A percentile compares a stretch with the other conserved stretches of the same genome.
Evolutionary conservation across 257 asterid genomes (phyloP).

Genomic region (Fraxinus anomala): DNA sequence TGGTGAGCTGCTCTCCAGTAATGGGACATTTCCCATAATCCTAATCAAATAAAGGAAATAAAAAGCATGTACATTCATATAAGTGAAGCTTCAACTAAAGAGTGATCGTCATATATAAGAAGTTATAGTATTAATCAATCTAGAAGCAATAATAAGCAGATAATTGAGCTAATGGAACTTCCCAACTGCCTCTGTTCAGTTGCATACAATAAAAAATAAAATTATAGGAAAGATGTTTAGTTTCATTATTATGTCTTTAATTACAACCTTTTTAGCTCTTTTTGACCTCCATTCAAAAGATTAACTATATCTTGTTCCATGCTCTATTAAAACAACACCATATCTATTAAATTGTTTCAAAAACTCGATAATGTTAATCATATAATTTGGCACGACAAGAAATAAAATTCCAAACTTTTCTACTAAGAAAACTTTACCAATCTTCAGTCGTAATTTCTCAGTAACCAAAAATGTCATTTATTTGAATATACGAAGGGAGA

Average conservation of each 20-base stretch:
- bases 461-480: not conserved
- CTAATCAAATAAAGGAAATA: conserved; percentile 37
- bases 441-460: not conserved
- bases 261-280: not conserved
- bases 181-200: not conserved
- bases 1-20: conserved; percentile 81
- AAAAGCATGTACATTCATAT: not conserved
- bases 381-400: not conserved
- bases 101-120: not conserved
- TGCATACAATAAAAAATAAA: too few species aligned
- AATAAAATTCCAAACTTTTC: too few species aligned
- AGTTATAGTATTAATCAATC: not conserved
- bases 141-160: not conserved
- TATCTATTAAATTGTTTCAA: not conserved
- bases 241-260: not conserved
- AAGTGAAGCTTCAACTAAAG: conserved; percentile 14
- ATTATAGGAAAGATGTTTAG: too few species aligned
- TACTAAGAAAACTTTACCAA: not conserved
- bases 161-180: not conserved
- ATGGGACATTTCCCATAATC: conserved; percentile 97
- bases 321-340: too few species aligned
- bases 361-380: not conserved
- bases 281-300: not conserved
- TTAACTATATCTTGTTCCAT: not conserved
- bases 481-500: not conserved